Evolutionary conservation across 1,284 basidiomycete species (phyloP), one percentile per base, ranked within the genome.

Genomic region (Moesziomyces globuligerus): DNA sequence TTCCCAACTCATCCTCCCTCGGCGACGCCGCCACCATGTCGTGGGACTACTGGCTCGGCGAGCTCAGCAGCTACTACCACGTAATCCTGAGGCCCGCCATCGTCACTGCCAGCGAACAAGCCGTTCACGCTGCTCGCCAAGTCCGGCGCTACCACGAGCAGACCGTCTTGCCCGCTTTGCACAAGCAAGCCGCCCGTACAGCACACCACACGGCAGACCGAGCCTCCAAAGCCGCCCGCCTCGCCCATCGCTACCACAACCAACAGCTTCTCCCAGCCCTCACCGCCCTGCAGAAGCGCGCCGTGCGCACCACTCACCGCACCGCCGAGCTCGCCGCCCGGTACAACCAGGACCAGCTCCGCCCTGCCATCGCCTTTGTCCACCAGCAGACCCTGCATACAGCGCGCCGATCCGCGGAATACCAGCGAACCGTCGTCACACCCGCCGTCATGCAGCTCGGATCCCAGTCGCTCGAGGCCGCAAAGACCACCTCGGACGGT

Each of bases 1-100:
- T 32, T 21, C 18, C 47, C 7, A 15, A 36, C n/a, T 29, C 28
- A 4, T 48, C 50, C 7, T 58, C 53, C 18, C 50, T 65, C 34
- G 61, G 48, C 39, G 57, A 65, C 34, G 62, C 62, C 7, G 59
- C 62, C 42, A 66, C 62, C 9, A 55, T 48, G 5, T 50, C 66
- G 5, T 69, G 66, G 66, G 55, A 41, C 20, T 69, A 54, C 37
- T 69, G 66, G 66, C 25, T 58, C 11, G 49, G 36, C 5, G 54
- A 62, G 23, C 54, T 69, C 32, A 39, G 54, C 24, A 51, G 32
- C 10, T 50, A 62, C 48, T 25, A 54, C 13, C 40, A 46, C 24
- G 48, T 39, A 1, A 50, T 38, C 3, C 36, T 62, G 13, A 39
- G 42, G 24, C 59, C 66, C 10, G 47, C 59, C 23, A 11, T 62